phyloP scores from a whole-genome alignment of 108 stramenopile genomes.

The Licmophora abbreviata region DNA sequence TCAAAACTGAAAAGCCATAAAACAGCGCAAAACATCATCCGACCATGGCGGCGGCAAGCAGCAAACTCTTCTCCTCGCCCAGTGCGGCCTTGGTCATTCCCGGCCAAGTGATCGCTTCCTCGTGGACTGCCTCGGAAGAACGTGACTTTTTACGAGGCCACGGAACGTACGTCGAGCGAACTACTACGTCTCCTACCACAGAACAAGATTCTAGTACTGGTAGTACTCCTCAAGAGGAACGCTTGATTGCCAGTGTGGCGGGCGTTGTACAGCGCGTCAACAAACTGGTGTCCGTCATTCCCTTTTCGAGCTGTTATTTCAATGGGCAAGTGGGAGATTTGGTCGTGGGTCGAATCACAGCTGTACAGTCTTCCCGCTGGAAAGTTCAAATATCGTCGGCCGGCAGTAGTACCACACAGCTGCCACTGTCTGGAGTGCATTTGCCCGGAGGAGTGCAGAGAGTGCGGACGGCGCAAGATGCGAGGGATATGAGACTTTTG shows the following conservation, averaged over 20 bases:
- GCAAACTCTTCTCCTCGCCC: not conserved
- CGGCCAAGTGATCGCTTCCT: conserved; percentile 86
- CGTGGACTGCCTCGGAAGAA: conserved; percentile 47
- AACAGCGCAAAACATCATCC: not conserved
- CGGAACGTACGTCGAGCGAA: conserved; percentile 88
- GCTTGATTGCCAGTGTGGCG: conserved; percentile 83
- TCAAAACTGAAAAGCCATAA: not conserved
- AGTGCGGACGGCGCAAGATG: conserved; percentile 92
- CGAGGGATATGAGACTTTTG: conserved; percentile 87
- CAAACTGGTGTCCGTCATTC: conserved; percentile 92
- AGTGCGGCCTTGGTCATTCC: conserved; percentile 71
- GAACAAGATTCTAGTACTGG: no score
- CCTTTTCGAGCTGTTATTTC: conserved; percentile 51
- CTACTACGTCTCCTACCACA: conserved; percentile 27
- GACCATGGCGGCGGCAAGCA: not conserved
- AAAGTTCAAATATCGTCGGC: conserved; percentile 61
- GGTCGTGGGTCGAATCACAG: conserved; percentile 89
- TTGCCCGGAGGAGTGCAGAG: conserved; percentile 93
- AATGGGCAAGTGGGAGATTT: conserved; percentile 93
- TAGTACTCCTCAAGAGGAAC: no score
- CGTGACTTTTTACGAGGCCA: conserved; percentile 92
- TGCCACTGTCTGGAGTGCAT: conserved; percentile 87
- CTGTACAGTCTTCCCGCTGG: conserved; percentile 86
- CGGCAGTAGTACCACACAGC: conserved; percentile 42
- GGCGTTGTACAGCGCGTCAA: conserved; percentile 93